Conservation (phyloP, 768 basidiomycete genomes). For the Lyophyllum semitale region DNA sequence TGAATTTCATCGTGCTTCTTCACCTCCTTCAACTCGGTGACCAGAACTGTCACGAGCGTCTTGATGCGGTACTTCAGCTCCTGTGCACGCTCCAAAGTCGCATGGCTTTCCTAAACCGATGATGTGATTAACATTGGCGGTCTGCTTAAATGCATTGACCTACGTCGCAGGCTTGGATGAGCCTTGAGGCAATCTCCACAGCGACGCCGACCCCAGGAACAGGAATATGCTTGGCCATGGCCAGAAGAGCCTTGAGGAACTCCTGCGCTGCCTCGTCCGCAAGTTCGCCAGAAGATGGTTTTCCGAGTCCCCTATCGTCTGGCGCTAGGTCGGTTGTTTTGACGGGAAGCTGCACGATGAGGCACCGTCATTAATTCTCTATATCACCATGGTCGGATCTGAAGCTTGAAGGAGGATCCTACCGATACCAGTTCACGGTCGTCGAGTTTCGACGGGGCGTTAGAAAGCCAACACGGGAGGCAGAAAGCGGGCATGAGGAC, state of each 20-base stretch:
- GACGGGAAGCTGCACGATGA: background rate
- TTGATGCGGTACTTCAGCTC: conserved; percentile 9
- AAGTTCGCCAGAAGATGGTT: conserved; percentile 2
- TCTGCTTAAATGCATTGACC: background rate
- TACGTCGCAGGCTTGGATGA: conserved; percentile 13
- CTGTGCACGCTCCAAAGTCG: conserved; percentile 1
- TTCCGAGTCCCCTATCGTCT: background rate
- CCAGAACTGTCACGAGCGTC: conserved; percentile 1
- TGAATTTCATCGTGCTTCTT: conserved; percentile 2
- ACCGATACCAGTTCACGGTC: background rate
- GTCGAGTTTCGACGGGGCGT: background rate
- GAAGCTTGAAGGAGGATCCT: background rate
- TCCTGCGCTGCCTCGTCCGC: conserved; percentile 4
- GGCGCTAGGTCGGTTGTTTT: background rate
- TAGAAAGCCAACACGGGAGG: background rate
- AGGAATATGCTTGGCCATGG: conserved; percentile 4
- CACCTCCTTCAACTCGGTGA: conserved; percentile 9
- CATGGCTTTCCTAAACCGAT: conserved; percentile 6
- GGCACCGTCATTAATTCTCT: too few species aligned
- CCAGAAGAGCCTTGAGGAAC: background rate
- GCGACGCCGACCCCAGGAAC: conserved; percentile 3
- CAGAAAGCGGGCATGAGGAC: background rate
- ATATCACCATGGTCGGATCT: background rate
- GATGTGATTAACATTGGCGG: too few species aligned
- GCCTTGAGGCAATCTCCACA: background rate